Evolutionary conservation across 176 grass and related monocot genomes (phyloP), one percentile per base, ranked within the genome.

Genomic region (Zizania latifolia): DNA sequence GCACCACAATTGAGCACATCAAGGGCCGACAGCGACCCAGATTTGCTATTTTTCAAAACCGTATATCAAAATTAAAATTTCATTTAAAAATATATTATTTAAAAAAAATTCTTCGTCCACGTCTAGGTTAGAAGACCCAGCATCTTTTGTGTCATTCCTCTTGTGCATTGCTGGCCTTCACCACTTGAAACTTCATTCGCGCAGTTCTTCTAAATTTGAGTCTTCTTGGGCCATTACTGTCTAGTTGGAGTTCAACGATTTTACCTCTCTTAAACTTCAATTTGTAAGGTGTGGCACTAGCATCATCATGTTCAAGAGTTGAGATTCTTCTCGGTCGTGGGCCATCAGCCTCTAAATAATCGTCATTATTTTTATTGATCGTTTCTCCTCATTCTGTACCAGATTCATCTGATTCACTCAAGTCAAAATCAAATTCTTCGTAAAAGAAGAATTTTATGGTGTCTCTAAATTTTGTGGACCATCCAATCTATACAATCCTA

Each of bases 201-300:
- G n/a, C n/a, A 63, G 56, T 71, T 77, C 87, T 88, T 83, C 86
- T 94, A 69, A 94, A 99, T 81, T 77, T 80, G 24, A 94, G 83
- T 65, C 87, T 89, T 79, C 68, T 88, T 45, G 84, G 91, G 46
- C 82, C 86, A 79, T 72, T 85, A 37, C 62, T 81, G 27, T 92
- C 86, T 64, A 82, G 56, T 24, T 81, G 67, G 46, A 90, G 89
- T 65, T 99, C 91, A 43, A 99, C 65, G 78, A 89, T 86, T 80
- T 81, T 91, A 81, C 88, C 91, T 74, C 82, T 85, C 81, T 75
- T 99, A 48, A 94, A 99, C 68, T 90, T 94, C 50, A 99, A 68
- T 70, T 92, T 94, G 45, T 99, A 88, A 62, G 95, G 71, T 64
- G 68, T 78, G 35, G 60, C 29, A 77, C 14, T 71, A 65, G 65